Percentiles rank a stretch among this genome's conserved stretches.
Evolutionary conservation across 139 green algal species (phyloP).

Genomic region (Axilococcus clingmanii): DNA sequence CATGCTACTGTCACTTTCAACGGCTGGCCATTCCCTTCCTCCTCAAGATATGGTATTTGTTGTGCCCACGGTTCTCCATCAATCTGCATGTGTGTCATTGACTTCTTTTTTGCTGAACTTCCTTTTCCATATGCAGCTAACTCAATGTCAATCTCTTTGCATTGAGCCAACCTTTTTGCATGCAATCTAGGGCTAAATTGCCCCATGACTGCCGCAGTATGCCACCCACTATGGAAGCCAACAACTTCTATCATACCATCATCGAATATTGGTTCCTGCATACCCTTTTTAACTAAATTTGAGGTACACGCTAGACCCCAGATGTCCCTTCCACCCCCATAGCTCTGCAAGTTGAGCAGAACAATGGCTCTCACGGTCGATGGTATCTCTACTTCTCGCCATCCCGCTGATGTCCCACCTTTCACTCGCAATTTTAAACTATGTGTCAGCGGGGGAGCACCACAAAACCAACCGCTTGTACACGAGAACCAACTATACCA

Average conservation of each 20-base stretch:
- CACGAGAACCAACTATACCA: conserved; percentile 54
- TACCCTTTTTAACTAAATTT: conserved; percentile 4
- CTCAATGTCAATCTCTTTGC: conserved; percentile 38
- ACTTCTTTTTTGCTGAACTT: background rate
- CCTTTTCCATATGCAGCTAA: conserved; percentile 11
- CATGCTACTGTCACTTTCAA: background rate
- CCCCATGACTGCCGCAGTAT: conserved; percentile 62
- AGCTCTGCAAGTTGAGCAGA: conserved; percentile 67
- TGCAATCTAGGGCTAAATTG: conserved; percentile 42
- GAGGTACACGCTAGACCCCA: conserved; percentile 44
- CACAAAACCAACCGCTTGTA: conserved; percentile 61
- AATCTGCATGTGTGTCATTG: conserved; percentile 56
- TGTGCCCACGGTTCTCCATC: conserved; percentile 82
- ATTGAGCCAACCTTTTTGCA: conserved; percentile 61
- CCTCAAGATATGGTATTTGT: conserved; percentile 33
- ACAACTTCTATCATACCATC: conserved; percentile 75
- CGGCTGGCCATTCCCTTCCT: background rate
- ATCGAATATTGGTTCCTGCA: conserved; percentile 38
- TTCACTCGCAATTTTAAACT: conserved; percentile 30
- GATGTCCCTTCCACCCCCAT: conserved; percentile 69
- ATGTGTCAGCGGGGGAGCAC: conserved; percentile 30
- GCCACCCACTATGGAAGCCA: conserved; percentile 57
- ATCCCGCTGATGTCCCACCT: conserved; percentile 9
- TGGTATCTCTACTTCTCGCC: conserved; percentile 41
- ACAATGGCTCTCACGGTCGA: conserved; percentile 53